Conservation (phyloP, 352 stramenopile genomes). For the Phytophthora tentaculata region DNA sequence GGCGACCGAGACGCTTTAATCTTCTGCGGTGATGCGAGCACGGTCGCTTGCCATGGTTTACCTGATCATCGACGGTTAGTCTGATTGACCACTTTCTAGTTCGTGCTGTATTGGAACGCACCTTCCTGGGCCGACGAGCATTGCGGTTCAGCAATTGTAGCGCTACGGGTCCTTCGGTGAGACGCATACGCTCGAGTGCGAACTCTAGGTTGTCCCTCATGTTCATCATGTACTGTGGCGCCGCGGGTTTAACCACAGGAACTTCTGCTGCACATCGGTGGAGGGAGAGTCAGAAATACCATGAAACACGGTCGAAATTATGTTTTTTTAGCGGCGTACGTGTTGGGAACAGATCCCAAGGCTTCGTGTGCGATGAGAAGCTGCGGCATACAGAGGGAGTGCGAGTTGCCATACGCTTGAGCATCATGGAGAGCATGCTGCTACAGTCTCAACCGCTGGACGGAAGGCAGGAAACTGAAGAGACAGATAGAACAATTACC, state of each 20-base stretch:
- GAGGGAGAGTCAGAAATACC: constrained; percentile 15
- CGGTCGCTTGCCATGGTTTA: constrained; percentile 58
- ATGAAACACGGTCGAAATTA: background rate
- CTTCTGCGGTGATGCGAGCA: constrained; percentile 59
- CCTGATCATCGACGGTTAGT: constrained; percentile 24
- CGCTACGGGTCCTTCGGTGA: constrained; percentile 37
- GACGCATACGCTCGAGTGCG: constrained; percentile 61
- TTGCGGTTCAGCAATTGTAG: constrained; percentile 60
- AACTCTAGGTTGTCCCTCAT: constrained; percentile 66
- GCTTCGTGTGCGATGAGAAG: constrained; percentile 42
- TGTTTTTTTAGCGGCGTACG: constrained; percentile 19
- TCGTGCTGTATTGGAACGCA: constrained; percentile 20
- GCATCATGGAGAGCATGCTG: constrained; percentile 27
- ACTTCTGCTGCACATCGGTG: constrained; percentile 24
- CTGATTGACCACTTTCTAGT: background rate
- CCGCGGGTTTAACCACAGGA: constrained; percentile 22
- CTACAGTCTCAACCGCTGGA: constrained; percentile 17
- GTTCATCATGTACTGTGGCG: constrained; percentile 58
- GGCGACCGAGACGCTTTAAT: constrained; percentile 50
- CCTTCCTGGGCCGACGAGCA: constrained; percentile 52
- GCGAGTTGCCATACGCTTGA: constrained; percentile 21
- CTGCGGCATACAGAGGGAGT: constrained; percentile 5
- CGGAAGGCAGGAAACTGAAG: constrained; percentile 17
- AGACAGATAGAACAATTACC: constrained; percentile 8
- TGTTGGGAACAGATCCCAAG: constrained; percentile 58